Conservation (phyloP, 352 stramenopile genomes). For the Globisporangium iwayamae region DNA sequence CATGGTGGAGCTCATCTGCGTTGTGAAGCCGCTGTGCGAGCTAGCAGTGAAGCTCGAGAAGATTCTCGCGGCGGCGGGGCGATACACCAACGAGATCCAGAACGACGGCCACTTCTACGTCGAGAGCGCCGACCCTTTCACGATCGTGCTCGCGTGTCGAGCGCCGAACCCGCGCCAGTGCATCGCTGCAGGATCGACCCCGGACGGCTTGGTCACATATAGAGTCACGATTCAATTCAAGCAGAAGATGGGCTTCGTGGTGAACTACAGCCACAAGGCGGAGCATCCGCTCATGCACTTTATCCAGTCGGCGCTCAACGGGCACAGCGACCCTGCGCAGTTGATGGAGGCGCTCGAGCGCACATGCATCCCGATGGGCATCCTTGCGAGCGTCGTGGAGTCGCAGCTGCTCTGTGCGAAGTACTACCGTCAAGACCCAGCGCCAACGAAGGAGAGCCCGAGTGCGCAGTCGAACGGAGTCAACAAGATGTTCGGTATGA, state of each 20-base stretch:
- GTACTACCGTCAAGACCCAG: constrained; percentile 71
- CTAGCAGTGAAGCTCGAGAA: constrained; percentile 78
- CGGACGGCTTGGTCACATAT: constrained; percentile 74
- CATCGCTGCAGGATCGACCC: constrained; percentile 65
- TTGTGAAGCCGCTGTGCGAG: constrained; percentile 83
- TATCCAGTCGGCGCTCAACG: constrained; percentile 81
- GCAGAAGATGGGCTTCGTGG: constrained; percentile 85
- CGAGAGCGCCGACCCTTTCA: constrained; percentile 80
- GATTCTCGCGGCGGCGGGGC: constrained; percentile 52
- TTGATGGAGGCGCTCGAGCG: constrained; percentile 80
- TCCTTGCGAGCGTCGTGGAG: constrained; percentile 76
- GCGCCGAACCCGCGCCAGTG: constrained; percentile 68
- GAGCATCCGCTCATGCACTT: constrained; percentile 85
- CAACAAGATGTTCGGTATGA: constrained; percentile 59
- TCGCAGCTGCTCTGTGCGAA: constrained; percentile 83
- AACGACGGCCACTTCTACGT: constrained; percentile 80
- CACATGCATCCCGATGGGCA: constrained; percentile 81
- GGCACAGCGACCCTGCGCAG: constrained; percentile 72
- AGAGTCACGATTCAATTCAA: constrained; percentile 83
- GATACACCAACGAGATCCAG: constrained; percentile 76
- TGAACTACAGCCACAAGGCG: constrained; percentile 86
- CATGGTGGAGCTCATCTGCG: constrained; percentile 86
- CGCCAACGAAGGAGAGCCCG: constrained; percentile 34
- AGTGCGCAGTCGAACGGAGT: constrained; percentile 22
- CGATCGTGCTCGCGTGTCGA: constrained; percentile 72